These are phyloP conservation scores for Entomortierella lignicola DNA, from an alignment of 192 early-diverging fungal species.

Conservation along the genomic window DNA sequence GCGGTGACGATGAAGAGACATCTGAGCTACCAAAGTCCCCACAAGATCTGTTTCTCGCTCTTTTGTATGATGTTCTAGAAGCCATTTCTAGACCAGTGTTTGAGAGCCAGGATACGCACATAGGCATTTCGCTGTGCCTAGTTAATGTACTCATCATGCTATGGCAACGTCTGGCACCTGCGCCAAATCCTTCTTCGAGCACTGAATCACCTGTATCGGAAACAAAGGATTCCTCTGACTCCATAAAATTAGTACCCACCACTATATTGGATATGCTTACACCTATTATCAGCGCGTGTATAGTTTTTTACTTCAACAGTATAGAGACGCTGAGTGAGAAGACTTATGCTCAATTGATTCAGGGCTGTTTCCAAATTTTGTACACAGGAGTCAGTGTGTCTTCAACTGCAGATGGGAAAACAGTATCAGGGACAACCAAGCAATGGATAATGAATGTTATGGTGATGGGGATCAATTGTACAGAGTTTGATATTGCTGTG, in stretches of 20 bases:
- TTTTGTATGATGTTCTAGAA: background rate
- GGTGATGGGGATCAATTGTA: background rate
- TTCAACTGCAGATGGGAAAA: background rate
- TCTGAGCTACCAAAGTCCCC: background rate
- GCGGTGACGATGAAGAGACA: background rate
- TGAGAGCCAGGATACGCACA: background rate
- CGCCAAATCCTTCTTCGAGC: background rate
- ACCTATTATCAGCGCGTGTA: background rate
- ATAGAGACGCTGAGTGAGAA: background rate
- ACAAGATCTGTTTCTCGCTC: background rate
- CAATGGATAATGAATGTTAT: background rate
- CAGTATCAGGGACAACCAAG: background rate
- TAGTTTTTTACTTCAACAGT: background rate
- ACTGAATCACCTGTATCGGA: background rate
- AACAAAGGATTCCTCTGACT: background rate
- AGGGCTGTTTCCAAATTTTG: background rate
- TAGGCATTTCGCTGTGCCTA: background rate
- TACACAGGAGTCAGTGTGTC: background rate
- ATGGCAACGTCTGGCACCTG: background rate
- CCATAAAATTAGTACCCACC: background rate
- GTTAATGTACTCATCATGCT: constrained; percentile 4
- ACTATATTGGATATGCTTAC: constrained; percentile 1
- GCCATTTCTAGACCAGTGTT: background rate
- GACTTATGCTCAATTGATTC: background rate
- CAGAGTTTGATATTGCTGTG: background rate